A percentile compares a stretch with the other conserved stretches of the same genome.
These are phyloP conservation scores for Mycena sanguinolenta DNA, from an alignment of 768 basidiomycete species.

Conservation along the genomic window DNA sequence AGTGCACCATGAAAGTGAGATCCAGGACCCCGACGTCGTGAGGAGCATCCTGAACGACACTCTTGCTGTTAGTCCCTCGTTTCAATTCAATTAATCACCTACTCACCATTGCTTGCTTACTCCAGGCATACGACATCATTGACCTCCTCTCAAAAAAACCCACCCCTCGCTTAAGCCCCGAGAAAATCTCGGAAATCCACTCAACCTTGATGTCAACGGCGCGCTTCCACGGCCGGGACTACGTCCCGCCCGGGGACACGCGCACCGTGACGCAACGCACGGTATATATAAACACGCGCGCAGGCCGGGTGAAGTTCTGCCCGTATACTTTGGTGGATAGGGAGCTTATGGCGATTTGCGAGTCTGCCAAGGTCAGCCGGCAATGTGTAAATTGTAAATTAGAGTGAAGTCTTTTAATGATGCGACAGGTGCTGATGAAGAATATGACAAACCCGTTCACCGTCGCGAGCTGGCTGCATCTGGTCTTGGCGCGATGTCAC, in stretches of 20 bases:
- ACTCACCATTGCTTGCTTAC: neutral
- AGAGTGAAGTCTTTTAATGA: neutral
- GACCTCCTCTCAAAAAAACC: constrained; percentile 22
- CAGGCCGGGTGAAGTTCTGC: constrained; percentile 45
- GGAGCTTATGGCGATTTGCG: constrained; percentile 47
- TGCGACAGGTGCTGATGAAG: constrained; percentile 32
- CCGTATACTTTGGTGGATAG: constrained; percentile 46
- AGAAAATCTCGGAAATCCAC: constrained; percentile 45
- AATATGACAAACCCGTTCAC: constrained; percentile 44
- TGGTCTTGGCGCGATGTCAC: constrained; percentile 45
- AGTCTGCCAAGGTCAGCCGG: constrained; percentile 43
- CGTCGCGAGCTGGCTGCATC: constrained; percentile 48
- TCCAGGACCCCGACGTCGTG: constrained; percentile 41
- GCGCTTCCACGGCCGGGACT: constrained; percentile 37
- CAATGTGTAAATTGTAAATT: neutral
- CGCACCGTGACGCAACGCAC: constrained; percentile 44
- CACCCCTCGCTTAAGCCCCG: constrained; percentile 35
- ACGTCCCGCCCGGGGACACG: constrained; percentile 43
- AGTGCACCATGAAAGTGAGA: constrained; percentile 36
- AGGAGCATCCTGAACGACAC: constrained; percentile 46
- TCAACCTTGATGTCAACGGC: constrained; percentile 45
- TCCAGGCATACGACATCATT: constrained; percentile 40
- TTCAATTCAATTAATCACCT: neutral
- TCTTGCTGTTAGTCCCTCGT: constrained; percentile 40
- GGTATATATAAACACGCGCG: constrained; percentile 39